Evolutionary conservation across 441 rosid genomes (phyloP), one percentile per base, ranked within the genome.

Genomic region (Arabidopsis hybrid): DNA sequence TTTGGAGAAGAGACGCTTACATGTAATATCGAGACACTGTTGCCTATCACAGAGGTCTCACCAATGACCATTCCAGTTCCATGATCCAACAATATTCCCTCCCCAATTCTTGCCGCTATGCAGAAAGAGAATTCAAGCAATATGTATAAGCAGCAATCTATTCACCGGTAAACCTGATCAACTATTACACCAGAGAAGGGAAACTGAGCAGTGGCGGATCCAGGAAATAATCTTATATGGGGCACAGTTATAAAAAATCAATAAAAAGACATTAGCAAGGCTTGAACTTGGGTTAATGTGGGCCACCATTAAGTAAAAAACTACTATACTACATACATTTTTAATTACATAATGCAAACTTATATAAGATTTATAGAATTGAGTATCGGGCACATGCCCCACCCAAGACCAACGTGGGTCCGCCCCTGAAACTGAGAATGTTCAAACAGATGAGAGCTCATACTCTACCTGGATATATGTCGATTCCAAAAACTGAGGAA

Each of bases 41-140:
- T 80, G 8, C 95, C 97, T 67, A 91, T 67, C 47, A 89, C 91
- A 75, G 99, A 90, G 35, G 97, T 92, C 86, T 94, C 97, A 46
- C 97, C 97, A 17, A 92, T 88, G 57, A 94, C 97, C 63, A 89
- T 85, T 65, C 99, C 97, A 8, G 93, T 88, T 38, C 87, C 99
- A 82, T 94, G 97, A 79, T 92, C 99, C 81, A 94, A 73, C 72
- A 94, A 65, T 85, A 91, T 81, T 8, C 90, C 92, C 9, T 94
- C 92, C 14, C 97, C 97, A 75, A 94, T 90, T 78, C 56, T 86
- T 43, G 99, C 95, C 73, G 97, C 96, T 91, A 75, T 46, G 51
- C n/a, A 73, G 69, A 76, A 76, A 53, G 16, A 26, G 5, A 60
- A 36, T 12, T 26, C 6, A 53, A 66, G 31, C 31, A 60, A 36